Evolutionary conservation across 2,329 filamentous ascomycete species (phyloP).

Genomic region (Fusarium hostae): DNA sequence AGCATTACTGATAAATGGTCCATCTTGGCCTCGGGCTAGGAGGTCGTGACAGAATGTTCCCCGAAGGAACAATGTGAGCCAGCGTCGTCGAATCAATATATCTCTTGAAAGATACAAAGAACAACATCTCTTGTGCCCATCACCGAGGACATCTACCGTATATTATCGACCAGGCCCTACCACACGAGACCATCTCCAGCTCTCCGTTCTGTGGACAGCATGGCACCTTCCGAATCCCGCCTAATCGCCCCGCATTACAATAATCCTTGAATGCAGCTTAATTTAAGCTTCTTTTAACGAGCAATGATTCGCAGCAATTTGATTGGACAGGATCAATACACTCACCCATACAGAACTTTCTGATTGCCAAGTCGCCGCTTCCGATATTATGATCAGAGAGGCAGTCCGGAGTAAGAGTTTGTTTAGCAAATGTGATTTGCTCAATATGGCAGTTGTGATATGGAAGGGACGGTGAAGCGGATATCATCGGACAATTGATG

Average conservation of each 20-base stretch:
- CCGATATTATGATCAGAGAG: neutral
- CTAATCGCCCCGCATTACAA: conserved; percentile 24
- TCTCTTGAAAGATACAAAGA: neutral
- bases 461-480: neutral
- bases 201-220: neutral
- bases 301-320: neutral
- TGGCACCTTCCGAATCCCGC: conserved; percentile 41
- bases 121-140: neutral
- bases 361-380: neutral
- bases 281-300: conserved; percentile 39
- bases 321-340: conserved; percentile 1
- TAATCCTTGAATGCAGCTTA: conserved; percentile 27
- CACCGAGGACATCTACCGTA: neutral
- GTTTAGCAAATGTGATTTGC: neutral
- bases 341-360: neutral
- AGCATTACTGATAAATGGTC: neutral
- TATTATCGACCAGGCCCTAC: neutral
- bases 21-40: neutral
- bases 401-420: neutral
- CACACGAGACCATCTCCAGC: conserved; percentile 6
- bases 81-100: neutral
- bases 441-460: neutral
- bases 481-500: neutral
- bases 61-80: neutral
- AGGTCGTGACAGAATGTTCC: neutral